Percentiles rank a stretch among this genome's conserved stretches.
Conservation (phyloP, 78 protist genomes). For the Monosiga brevicollis region DNA sequence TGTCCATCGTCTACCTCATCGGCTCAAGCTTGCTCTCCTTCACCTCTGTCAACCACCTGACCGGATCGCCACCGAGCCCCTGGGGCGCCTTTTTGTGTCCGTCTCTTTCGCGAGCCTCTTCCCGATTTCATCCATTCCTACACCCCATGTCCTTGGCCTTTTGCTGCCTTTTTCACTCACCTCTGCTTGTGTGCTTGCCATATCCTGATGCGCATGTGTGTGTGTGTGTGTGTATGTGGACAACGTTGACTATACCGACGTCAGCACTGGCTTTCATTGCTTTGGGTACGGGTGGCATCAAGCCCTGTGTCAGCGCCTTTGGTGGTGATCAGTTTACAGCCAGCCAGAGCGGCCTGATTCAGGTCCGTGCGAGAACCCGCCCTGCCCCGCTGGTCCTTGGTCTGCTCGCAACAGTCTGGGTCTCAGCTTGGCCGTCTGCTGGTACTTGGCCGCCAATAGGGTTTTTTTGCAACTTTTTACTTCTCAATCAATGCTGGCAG, state of each 20-base stretch:
- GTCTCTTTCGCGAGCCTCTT: no score
- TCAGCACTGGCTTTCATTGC: conserved; percentile 38
- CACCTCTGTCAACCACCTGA: conserved; percentile 24
- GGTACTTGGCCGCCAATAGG: no score
- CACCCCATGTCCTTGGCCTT: no score
- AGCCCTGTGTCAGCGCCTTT: conserved; percentile 35
- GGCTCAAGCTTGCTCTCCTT: conserved; percentile 12
- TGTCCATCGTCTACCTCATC: conserved; percentile 25
- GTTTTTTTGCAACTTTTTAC: conserved; percentile 47
- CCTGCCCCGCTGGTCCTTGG: not conserved
- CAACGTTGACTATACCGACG: not conserved
- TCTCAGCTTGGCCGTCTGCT: no score
- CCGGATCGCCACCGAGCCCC: conserved; percentile 11
- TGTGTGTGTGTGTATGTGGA: not conserved
- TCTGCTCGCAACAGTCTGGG: not conserved
- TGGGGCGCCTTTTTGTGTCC: conserved; percentile 3
- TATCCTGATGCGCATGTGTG: not conserved
- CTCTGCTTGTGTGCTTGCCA: not conserved
- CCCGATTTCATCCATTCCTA: no score
- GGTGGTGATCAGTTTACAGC: conserved; percentile 58
- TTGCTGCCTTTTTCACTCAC: not conserved
- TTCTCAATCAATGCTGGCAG: conserved; percentile 51
- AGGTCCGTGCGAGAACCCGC: not conserved
- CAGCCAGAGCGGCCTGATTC: not conserved
- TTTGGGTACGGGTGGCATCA: conserved; percentile 69